phyloP scores from a whole-genome alignment of 2,329 filamentous ascomycete genomes.

The Tolypocladium tundrense region DNA sequence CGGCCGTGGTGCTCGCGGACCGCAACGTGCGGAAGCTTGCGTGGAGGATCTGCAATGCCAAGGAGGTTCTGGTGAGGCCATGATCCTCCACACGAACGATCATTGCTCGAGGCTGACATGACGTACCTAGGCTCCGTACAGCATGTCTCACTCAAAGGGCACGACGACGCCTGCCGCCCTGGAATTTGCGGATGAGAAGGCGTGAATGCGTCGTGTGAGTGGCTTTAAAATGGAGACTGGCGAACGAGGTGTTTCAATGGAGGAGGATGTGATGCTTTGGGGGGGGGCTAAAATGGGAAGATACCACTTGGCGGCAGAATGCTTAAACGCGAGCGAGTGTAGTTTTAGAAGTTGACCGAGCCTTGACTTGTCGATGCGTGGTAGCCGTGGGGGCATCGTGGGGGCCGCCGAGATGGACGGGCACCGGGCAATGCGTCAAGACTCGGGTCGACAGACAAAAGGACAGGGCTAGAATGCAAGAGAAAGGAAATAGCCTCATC shows the following conservation, averaged over 20 bases:
- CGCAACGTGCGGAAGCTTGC: conserved; percentile 83
- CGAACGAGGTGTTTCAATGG: background rate
- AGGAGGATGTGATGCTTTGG: background rate
- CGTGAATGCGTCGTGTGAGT: background rate
- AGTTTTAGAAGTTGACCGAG: background rate
- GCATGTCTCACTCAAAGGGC: conserved; percentile 56
- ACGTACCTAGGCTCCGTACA: conserved; percentile 52
- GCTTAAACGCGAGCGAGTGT: background rate
- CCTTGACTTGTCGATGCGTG: background rate
- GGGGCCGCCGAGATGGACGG: no score
- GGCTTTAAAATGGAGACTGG: background rate
- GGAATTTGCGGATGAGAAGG: conserved; percentile 22
- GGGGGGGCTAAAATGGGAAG: background rate
- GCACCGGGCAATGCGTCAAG: no score
- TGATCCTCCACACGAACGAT: background rate
- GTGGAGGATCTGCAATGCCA: conserved; percentile 92
- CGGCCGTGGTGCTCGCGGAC: conserved; percentile 85
- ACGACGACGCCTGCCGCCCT: conserved; percentile 46
- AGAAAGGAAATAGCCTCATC: background rate
- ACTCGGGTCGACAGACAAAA: no score
- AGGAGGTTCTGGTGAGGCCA: conserved; percentile 72
- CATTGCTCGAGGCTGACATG: background rate
- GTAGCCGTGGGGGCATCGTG: background rate
- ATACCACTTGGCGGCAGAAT: background rate
- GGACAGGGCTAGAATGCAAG: background rate